Evolutionary conservation across 2,329 filamentous ascomycete genomes (phyloP).

Genomic region (Diplocarpon rosae): DNA sequence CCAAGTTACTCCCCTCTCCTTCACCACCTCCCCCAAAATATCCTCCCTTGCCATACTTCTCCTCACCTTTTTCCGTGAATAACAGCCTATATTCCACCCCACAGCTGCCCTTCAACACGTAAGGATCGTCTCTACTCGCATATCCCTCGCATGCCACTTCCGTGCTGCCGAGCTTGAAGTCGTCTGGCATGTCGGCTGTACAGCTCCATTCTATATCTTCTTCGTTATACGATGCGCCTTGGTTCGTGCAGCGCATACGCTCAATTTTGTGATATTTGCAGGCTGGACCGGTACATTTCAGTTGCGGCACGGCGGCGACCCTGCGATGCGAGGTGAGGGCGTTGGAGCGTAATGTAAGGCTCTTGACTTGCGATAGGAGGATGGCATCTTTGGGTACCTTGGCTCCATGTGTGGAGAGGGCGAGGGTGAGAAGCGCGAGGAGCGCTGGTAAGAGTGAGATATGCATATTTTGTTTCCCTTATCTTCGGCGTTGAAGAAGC

Average conservation of each 20-base stretch:
- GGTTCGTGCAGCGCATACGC: constrained; percentile 81
- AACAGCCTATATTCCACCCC: constrained; percentile 79
- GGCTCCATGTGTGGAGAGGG: constrained; percentile 23
- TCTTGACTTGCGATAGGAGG: constrained; percentile 56
- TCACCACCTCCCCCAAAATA: constrained; percentile 16
- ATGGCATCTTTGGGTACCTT: constrained; percentile 35
- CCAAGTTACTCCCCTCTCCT: constrained; percentile 24
- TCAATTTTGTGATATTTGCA: constrained; percentile 52
- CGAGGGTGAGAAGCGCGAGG: constrained; percentile 15
- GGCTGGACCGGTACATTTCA: constrained; percentile 59
- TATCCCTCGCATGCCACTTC: constrained; percentile 94
- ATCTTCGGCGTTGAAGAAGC: background rate
- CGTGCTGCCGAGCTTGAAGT: constrained; percentile 65
- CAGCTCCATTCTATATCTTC: constrained; percentile 92
- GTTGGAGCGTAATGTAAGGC: constrained; percentile 63
- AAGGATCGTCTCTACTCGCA: constrained; percentile 61
- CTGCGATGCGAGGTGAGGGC: constrained; percentile 65
- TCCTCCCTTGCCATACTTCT: constrained; percentile 42
- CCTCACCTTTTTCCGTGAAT: constrained; percentile 66
- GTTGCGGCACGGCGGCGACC: constrained; percentile 63
- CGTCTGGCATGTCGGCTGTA: constrained; percentile 47
- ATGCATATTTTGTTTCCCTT: constrained; percentile 16
- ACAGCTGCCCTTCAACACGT: constrained; percentile 84
- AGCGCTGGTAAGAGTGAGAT: constrained; percentile 17
- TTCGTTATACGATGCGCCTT: constrained; percentile 64